Evolutionary conservation across 2,329 filamentous ascomycete genomes (phyloP).

Genomic region (Plenodomus lindquistii): DNA sequence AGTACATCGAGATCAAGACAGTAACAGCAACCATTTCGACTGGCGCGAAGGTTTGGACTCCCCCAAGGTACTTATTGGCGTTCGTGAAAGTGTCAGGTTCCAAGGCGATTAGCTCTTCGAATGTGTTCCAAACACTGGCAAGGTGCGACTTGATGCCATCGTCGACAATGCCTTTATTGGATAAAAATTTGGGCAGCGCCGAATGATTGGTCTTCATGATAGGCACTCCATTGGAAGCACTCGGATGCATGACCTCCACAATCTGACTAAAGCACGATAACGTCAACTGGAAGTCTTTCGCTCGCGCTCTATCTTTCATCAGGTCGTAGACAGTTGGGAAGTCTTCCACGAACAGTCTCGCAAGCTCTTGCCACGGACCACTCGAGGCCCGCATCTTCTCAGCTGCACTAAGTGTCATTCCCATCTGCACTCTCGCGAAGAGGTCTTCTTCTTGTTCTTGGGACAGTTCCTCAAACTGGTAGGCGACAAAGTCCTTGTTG

Average conservation of each 20-base stretch:
- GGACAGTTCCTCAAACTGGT: slow-evolving; percentile 48
- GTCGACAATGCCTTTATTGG: slow-evolving; percentile 30
- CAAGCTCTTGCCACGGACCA: slow-evolving; percentile 52
- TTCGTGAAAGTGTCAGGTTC: slow-evolving; percentile 38
- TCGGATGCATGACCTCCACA: slow-evolving; percentile 38
- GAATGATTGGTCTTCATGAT: slow-evolving; percentile 24
- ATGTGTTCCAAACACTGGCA: slow-evolving; percentile 36
- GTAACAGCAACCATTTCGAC: slow-evolving; percentile 42
- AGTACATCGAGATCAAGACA: slow-evolving; percentile 39
- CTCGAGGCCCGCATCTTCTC: slow-evolving; percentile 53
- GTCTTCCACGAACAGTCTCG: slow-evolving; percentile 48
- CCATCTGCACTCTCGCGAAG: slow-evolving; percentile 54
- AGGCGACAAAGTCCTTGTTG: slow-evolving; percentile 47
- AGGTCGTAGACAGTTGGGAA: slow-evolving; percentile 44
- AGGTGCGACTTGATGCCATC: slow-evolving; percentile 39
- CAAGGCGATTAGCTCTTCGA: slow-evolving; percentile 29
- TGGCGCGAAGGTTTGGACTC: slow-evolving; percentile 42
- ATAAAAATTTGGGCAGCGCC: slow-evolving; percentile 28
- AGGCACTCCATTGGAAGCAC: slow-evolving; percentile 27
- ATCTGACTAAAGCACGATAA: slow-evolving; percentile 44
- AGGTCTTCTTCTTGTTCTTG: slow-evolving; percentile 53
- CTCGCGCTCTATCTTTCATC: slow-evolving; percentile 33
- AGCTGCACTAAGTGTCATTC: slow-evolving; percentile 49
- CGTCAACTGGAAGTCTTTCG: slow-evolving; percentile 40
- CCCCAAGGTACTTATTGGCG: slow-evolving; percentile 22